Evolutionary conservation across 2,329 filamentous ascomycete genomes (phyloP).

Genomic region (Penicillium sclerotigenum): DNA sequence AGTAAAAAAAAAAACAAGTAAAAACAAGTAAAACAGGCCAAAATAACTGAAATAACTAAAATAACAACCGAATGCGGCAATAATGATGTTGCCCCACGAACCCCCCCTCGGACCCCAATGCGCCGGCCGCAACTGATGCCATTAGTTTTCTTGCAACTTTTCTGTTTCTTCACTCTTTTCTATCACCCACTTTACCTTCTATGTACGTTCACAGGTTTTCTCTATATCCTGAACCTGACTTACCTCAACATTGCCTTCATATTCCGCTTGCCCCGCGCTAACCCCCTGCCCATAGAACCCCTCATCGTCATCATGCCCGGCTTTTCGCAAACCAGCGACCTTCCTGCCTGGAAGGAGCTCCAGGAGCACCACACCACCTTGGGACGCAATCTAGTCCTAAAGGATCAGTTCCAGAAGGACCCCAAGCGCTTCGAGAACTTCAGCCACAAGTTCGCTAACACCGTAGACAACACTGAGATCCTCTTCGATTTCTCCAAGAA

Average conservation of each 20-base stretch:
- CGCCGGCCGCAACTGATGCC: constrained; percentile 23
- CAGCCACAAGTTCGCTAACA: constrained; percentile 76
- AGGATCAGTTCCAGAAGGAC: constrained; percentile 88
- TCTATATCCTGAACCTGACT: not conserved
- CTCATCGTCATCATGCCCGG: constrained; percentile 33
- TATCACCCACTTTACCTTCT: constrained; percentile 7
- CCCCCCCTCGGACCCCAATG: constrained; percentile 32
- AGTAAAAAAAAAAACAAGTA: no score
- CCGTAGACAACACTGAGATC: constrained; percentile 76
- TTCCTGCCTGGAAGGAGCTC: constrained; percentile 84
- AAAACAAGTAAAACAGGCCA: not conserved
- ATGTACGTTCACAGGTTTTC: not conserved
- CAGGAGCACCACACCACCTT: constrained; percentile 84
- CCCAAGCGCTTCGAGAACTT: constrained; percentile 86
- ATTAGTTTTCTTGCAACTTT: constrained; percentile 13
- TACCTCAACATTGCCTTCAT: not conserved
- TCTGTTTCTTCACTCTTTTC: constrained; percentile 9
- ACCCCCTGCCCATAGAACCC: constrained; percentile 17
- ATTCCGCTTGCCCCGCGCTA: constrained; percentile 27
- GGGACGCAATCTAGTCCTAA: constrained; percentile 86
- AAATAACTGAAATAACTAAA: not conserved
- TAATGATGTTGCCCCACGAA: constrained; percentile 32
- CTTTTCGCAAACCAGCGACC: constrained; percentile 72
- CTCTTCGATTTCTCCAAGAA: constrained; percentile 99
- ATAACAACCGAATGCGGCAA: constrained; percentile 21